Evolutionary conservation across 805 yeast genomes (phyloP).

Genomic region (Wickerhamomyces rabaulensis): DNA sequence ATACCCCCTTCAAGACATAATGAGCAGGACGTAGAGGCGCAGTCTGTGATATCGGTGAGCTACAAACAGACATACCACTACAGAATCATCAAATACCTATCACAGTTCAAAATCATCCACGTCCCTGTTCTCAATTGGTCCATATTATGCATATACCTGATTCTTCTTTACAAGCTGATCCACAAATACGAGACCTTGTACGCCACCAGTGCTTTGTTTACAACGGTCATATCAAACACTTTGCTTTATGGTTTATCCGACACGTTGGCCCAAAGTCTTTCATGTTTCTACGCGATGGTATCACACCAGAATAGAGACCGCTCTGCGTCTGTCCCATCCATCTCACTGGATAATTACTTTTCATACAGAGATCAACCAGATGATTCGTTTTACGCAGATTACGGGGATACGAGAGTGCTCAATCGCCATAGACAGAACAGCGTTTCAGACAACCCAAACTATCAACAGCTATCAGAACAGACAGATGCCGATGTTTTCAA

Average conservation of each 20-base stretch:
- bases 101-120: constrained; percentile 33
- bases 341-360: constrained; percentile 12
- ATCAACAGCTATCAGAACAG: constrained; percentile 27
- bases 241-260: constrained; percentile 89
- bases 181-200: constrained; percentile 57
- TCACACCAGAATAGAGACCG: constrained; percentile 3
- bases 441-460: constrained; percentile 14
- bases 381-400: constrained; percentile 25
- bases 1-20: background rate
- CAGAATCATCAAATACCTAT: constrained; percentile 15
- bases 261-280: constrained; percentile 66
- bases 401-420: constrained; percentile 24
- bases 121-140: constrained; percentile 54
- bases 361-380: constrained; percentile 12
- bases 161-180: constrained; percentile 47
- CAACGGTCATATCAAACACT: constrained; percentile 75
- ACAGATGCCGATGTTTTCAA: constrained; percentile 39
- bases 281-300: constrained; percentile 17
- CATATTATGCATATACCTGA: constrained; percentile 44
- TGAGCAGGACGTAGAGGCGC: constrained; percentile 1
- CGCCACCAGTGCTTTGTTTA: constrained; percentile 58
- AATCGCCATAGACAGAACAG: constrained; percentile 27
- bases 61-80: constrained; percentile 16
- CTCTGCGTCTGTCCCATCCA: constrained; percentile 7
- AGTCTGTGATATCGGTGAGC: constrained; percentile 1